Conservation (phyloP, 2,329 filamentous ascomycete species). For the Nigrograna mackinnonii region DNA sequence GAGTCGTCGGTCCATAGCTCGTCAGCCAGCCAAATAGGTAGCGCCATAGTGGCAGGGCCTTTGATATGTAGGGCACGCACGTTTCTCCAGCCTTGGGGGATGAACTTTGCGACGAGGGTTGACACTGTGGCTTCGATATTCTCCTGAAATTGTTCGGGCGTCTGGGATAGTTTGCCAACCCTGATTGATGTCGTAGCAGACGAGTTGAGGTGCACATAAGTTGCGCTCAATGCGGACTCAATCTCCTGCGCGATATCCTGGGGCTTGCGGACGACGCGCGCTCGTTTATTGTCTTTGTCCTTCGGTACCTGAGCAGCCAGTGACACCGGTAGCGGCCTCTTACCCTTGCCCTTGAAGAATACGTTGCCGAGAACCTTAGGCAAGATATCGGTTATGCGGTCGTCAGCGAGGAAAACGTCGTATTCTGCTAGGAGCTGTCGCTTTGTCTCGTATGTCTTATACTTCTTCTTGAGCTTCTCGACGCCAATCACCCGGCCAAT, state of each 20-base stretch:
- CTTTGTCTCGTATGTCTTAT: constrained; percentile 79
- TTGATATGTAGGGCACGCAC: constrained; percentile 87
- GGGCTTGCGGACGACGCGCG: constrained; percentile 57
- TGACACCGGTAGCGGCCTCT: constrained; percentile 83
- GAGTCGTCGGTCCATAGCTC: constrained; percentile 86
- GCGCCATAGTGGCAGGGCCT: constrained; percentile 80
- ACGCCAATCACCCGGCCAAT: constrained; percentile 72
- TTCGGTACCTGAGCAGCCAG: constrained; percentile 67
- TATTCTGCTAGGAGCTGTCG: constrained; percentile 83
- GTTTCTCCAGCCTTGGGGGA: constrained; percentile 86
- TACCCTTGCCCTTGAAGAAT: constrained; percentile 82
- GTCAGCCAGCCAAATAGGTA: constrained; percentile 93
- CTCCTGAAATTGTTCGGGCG: constrained; percentile 73
- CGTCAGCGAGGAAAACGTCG: constrained; percentile 92
- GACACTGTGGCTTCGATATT: constrained; percentile 73
- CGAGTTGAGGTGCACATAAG: constrained; percentile 78
- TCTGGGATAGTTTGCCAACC: constrained; percentile 76
- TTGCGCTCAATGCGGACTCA: constrained; percentile 73
- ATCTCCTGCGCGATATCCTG: constrained; percentile 78
- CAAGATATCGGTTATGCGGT: constrained; percentile 74
- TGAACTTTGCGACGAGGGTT: constrained; percentile 73
- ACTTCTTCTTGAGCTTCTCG: constrained; percentile 85
- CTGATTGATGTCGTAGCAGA: constrained; percentile 80
- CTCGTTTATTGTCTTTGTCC: constrained; percentile 44
- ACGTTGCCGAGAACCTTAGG: constrained; percentile 84